These are phyloP conservation scores for Claviceps spartinae DNA, from an alignment of 2,329 filamentous ascomycete species.

Conservation along the genomic window DNA sequence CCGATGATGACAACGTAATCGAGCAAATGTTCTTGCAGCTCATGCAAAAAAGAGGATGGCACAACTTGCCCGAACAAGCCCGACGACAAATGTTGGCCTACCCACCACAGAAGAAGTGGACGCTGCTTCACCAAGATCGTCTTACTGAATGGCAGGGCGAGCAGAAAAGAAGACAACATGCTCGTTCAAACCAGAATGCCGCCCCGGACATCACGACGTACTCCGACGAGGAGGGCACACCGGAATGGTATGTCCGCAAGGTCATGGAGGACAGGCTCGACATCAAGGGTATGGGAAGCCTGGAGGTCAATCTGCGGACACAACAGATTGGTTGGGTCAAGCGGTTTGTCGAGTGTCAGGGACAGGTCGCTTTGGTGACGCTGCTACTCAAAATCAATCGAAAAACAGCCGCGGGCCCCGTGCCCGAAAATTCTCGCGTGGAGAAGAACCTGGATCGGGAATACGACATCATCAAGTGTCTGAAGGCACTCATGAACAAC, in stretches of 20 bases:
- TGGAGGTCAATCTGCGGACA: slow-evolving; percentile 88
- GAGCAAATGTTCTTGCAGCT: slow-evolving; percentile 84
- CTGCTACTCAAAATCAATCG: slow-evolving; percentile 89
- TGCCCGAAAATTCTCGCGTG: slow-evolving; percentile 40
- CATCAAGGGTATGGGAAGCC: slow-evolving; percentile 77
- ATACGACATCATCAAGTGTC: slow-evolving; percentile 94
- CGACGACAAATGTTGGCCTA: slow-evolving; percentile 93
- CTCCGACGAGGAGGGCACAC: slow-evolving; percentile 87
- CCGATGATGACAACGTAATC: slow-evolving; percentile 68
- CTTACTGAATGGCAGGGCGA: slow-evolving; percentile 90
- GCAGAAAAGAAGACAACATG: slow-evolving; percentile 70
- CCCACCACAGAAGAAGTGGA: slow-evolving; percentile 93
- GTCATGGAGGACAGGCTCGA: slow-evolving; percentile 94
- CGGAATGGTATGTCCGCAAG: slow-evolving; percentile 95
- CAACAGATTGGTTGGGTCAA: slow-evolving; percentile 98
- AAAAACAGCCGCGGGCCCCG: slow-evolving; percentile 61
- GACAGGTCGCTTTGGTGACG: slow-evolving; percentile 89
- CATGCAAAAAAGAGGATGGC: slow-evolving; percentile 97
- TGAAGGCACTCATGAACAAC: slow-evolving; percentile 98
- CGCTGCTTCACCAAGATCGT: slow-evolving; percentile 85
- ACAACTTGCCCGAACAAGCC: slow-evolving; percentile 89
- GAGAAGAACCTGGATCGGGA: slow-evolving; percentile 82
- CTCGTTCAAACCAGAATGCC: slow-evolving; percentile 57
- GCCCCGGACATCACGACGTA: slow-evolving; percentile 58
- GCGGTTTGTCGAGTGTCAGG: slow-evolving; percentile 92